Base-by-base conservation (phyloP, 352 stramenopile genomes). In the Globisporangium polare region DNA sequence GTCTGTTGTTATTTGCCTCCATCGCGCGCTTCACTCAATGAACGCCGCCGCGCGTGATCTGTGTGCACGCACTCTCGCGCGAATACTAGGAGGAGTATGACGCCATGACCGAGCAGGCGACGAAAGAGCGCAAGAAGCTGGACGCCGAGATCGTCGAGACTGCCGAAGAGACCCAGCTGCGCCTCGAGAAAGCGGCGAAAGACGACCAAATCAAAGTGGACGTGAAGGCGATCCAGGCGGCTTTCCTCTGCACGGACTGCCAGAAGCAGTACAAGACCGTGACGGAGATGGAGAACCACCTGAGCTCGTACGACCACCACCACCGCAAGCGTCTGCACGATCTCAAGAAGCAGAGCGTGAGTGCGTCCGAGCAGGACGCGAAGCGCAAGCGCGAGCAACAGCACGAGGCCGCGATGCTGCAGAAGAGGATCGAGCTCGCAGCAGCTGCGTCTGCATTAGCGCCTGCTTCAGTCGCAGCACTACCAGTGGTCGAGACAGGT, bases 241-340 rank as follows among this genome's bases (percentile, higher is more conserved):
- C 71, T 12, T 90, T 90, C 51, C 78, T 78, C 42, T 90, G 81
- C 56, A 55, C 47, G 2, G 72, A 78, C 45, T 90, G 81, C 47
- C 71, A 75, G 26, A 90, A 88, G 65, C 81, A 90, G 49, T 90
- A 90, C 67, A 80, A 81, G 46, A 84, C 74, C 12, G 81, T 89
- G 50, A 72, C 52, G 18, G 81, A 89, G 63, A 89, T 90, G 74
- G 78, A 84, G 49, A 86, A 84, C 60, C 81, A 90, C 54, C 61
- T 88, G 47, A 89, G 79, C 58, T 88, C 77, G 12, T 90, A 90
- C 65, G 81, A 90, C 62, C 81, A 90, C 56, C 81, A 90, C 60
- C 81, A 90, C 42, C 71, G 69, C 31, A 90, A 88, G 55, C 73
- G 82, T 37, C 47, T 82, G 37, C 61, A 56, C 22, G 67, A 81